Evolutionary conservation across 106 monocot species (phyloP).

Genomic region (Narthecium ossifragum): DNA sequence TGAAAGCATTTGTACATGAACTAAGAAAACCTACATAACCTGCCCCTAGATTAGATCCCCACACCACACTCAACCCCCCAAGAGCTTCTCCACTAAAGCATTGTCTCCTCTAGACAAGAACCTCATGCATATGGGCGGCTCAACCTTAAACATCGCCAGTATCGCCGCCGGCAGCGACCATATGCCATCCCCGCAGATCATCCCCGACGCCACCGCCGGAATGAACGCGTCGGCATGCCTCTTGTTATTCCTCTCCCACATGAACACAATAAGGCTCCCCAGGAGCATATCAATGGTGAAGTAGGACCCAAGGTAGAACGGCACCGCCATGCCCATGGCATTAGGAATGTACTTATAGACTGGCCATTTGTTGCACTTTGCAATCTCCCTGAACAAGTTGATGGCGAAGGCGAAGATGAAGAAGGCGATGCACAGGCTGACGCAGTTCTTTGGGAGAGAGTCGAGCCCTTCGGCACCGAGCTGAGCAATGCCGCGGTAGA

Average conservation of each 20-base stretch:
- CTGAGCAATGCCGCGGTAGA: not conserved
- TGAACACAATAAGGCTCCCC: not conserved
- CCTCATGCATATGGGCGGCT: slow-evolving; percentile 3
- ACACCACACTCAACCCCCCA: too few relatives aligned
- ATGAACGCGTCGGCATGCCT: not conserved
- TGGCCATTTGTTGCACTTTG: not conserved
- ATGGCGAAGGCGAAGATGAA: not conserved
- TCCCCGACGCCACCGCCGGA: not conserved
- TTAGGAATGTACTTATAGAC: not conserved
- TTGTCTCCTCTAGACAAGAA: not conserved
- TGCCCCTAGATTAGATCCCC: too few relatives aligned
- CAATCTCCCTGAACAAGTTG: not conserved
- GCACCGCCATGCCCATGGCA: not conserved
- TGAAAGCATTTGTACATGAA: too few relatives aligned
- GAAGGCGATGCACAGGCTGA: not conserved
- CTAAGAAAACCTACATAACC: too few relatives aligned
- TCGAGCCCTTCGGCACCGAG: not conserved
- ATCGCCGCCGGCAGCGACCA: not conserved
- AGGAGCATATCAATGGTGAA: not conserved
- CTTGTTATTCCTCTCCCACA: not conserved
- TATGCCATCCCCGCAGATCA: not conserved
- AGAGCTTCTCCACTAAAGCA: too few relatives aligned
- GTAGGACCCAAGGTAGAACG: not conserved
- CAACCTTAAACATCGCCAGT: not conserved
- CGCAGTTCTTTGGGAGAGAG: not conserved